These are phyloP conservation scores for Calamus simplicifolius DNA, from an alignment of 176 grass and related monocot genomes.

Conservation along the genomic window DNA sequence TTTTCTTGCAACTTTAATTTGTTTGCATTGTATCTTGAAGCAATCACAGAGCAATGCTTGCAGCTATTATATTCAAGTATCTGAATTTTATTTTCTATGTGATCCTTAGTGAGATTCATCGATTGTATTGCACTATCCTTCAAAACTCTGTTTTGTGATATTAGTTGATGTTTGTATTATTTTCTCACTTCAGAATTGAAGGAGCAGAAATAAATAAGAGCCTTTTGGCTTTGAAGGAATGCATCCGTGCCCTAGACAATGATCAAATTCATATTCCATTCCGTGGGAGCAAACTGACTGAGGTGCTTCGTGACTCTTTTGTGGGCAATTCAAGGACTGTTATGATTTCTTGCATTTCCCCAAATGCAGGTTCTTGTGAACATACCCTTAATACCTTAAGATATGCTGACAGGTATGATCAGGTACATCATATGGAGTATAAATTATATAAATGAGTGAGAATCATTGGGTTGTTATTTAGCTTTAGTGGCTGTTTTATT, in stretches of 20 bases:
- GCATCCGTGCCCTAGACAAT: conserved; percentile 95
- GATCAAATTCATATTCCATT: conserved; percentile 99
- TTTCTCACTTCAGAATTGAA: conserved; percentile 66
- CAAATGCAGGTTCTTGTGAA: conserved; percentile 95
- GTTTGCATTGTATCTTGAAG: too few relatives aligned
- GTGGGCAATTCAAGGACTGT: conserved; percentile 95
- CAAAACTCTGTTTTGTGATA: neutral
- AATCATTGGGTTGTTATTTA: neutral
- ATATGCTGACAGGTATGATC: conserved; percentile 88
- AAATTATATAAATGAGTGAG: too few relatives aligned
- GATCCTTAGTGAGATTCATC: too few relatives aligned
- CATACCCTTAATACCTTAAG: conserved; percentile 95
- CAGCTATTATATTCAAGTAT: neutral
- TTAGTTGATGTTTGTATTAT: conserved; percentile 8
- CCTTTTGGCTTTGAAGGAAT: conserved; percentile 91
- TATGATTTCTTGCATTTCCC: conserved; percentile 98
- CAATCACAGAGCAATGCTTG: too few relatives aligned
- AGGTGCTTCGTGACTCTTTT: conserved; percentile 97
- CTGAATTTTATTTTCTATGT: neutral
- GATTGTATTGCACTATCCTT: neutral
- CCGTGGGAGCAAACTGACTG: conserved; percentile 98
- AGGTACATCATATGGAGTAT: too few relatives aligned
- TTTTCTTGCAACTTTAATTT: neutral
- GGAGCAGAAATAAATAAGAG: conserved; percentile 99
- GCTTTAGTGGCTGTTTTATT: conserved; percentile 13